These are phyloP conservation scores for Arthrobotrys pseudoclavata DNA, from an alignment of 2,329 filamentous ascomycete species.

Conservation along the genomic window DNA sequence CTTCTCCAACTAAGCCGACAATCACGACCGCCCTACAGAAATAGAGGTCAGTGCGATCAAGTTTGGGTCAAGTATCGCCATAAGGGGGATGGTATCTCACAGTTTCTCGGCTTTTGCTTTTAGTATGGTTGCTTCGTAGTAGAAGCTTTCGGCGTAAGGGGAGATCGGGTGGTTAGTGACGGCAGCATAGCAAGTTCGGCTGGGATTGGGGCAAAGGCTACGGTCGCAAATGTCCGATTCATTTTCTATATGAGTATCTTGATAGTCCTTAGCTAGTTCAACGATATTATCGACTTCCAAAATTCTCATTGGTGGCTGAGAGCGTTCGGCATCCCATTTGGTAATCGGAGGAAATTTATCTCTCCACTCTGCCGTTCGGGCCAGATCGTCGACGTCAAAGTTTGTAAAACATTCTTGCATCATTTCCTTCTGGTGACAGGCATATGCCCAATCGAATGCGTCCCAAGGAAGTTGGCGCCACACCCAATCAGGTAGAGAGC, in stretches of 20 bases:
- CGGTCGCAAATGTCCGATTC: not conserved
- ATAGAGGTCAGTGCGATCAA: not conserved
- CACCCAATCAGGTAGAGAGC: not conserved
- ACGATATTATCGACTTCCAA: not conserved
- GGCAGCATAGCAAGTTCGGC: not conserved
- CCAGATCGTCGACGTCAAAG: constrained; percentile 7
- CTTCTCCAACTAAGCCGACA: not conserved
- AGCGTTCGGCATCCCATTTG: constrained; percentile 12
- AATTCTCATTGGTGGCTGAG: not conserved
- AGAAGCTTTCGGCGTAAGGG: constrained; percentile 25
- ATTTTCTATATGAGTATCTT: not conserved
- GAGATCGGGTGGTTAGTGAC: constrained; percentile 5
- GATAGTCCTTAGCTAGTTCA: not conserved
- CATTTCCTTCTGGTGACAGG: not conserved
- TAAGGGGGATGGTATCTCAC: not conserved
- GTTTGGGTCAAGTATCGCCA: too few species aligned
- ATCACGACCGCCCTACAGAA: not conserved
- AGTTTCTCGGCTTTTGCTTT: not conserved
- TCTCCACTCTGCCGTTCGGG: not conserved
- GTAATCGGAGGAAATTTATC: constrained; percentile 4
- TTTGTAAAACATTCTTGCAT: constrained; percentile 26
- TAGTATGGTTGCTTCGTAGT: constrained; percentile 34
- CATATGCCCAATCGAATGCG: constrained; percentile 49
- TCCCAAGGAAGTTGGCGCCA: constrained; percentile 29
- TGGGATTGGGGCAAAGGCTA: too few species aligned